Percentiles rank a stretch among this genome's conserved stretches.
Evolutionary conservation across 768 basidiomycete genomes (phyloP).

Genomic region (Nidula microcarpa): DNA sequence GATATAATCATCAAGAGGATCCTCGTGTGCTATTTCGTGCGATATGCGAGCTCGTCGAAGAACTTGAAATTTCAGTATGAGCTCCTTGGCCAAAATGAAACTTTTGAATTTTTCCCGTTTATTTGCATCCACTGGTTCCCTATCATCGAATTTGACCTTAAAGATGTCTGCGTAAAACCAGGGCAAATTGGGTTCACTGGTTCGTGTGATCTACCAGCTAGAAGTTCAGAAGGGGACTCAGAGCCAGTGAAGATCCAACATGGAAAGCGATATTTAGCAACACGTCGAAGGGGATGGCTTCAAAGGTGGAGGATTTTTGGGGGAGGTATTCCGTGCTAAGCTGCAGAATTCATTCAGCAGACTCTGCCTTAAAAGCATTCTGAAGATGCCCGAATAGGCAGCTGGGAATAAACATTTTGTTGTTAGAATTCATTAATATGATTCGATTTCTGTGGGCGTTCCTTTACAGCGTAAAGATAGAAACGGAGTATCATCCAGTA

Average conservation of each 20-base stretch:
- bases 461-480: no score
- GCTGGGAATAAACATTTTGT: no score
- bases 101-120: constrained; percentile 15
- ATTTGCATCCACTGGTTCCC: constrained; percentile 7
- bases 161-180: constrained; percentile 58
- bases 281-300: constrained; percentile 51
- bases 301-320: constrained; percentile 43
- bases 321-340: not conserved
- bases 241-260: no score
- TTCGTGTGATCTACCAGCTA: constrained; percentile 41
- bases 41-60: constrained; percentile 41
- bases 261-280: constrained; percentile 53
- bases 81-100: constrained; percentile 43
- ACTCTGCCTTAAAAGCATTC: no score
- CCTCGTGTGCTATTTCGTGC: no score
- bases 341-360: no score
- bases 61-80: constrained; percentile 42
- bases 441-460: no score
- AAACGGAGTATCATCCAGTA: no score
- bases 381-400: no score
- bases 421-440: no score
- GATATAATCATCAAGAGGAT: no score
- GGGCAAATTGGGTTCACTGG: constrained; percentile 34
- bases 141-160: constrained; percentile 43
- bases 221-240: constrained; percentile 39